Evolutionary conservation across 1,284 basidiomycete species (phyloP).

Genomic region (Pisolithus thermaeus): DNA sequence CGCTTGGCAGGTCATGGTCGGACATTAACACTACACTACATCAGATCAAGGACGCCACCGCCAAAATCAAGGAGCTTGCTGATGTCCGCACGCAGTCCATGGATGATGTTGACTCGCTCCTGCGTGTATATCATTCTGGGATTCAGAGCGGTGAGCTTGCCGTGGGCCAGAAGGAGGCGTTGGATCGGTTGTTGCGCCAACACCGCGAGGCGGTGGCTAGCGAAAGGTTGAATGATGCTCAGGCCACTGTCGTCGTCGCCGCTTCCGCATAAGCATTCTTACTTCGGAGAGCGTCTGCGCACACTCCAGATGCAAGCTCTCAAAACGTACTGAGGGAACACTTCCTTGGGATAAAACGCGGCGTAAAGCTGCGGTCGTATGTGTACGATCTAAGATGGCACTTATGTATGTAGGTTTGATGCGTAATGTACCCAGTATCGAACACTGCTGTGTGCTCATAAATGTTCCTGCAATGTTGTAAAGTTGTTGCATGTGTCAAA

Average conservation of each 20-base stretch:
- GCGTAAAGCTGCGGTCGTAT: not conserved
- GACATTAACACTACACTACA: not conserved
- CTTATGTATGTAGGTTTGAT: not conserved
- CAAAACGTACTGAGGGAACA: not conserved
- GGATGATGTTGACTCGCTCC: slow-evolving; percentile 97
- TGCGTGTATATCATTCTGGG: slow-evolving; percentile 91
- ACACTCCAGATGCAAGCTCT: not conserved
- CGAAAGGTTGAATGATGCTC: slow-evolving; percentile 1
- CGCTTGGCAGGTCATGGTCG: not conserved
- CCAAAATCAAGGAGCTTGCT: slow-evolving; percentile 99
- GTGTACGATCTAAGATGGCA: not conserved
- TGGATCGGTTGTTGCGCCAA: slow-evolving; percentile 75
- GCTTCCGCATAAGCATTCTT: not conserved
- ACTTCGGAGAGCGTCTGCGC: not conserved
- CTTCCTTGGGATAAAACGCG: not conserved
- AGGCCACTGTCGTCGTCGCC: not conserved
- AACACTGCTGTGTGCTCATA: too few relatives aligned
- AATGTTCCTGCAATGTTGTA: too few relatives aligned
- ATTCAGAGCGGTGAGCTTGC: slow-evolving; percentile 83
- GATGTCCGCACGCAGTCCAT: slow-evolving; percentile 98
- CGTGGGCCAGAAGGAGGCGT: slow-evolving; percentile 82
- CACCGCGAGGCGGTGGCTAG: slow-evolving; percentile 47
- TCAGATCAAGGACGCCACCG: slow-evolving; percentile 93
- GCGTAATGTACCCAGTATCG: not conserved
- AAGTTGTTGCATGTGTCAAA: too few relatives aligned